Evolutionary conservation across 129 eudicot species (phyloP), one percentile per base, ranked within the genome.

Genomic region (Flaveria sonorensis): DNA sequence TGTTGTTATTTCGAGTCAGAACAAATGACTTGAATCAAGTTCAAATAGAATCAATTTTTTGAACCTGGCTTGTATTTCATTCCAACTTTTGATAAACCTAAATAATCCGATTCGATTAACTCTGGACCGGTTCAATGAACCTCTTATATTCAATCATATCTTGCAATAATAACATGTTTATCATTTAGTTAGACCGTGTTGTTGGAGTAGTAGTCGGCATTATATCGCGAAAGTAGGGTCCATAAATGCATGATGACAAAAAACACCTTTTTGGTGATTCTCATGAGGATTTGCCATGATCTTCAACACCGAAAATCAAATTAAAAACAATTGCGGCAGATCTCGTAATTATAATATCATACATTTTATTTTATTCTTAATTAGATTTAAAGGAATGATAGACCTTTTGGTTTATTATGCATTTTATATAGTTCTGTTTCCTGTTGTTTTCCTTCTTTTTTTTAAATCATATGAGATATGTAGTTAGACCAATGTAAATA

Each of bases 181-280:
- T 46, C 6, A 46, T 28, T 28, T 28, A 3, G 40, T 63, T 30
- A 6, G n/a, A 53, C 23, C 45, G 12, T 19, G 10, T 77, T 68
- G 62, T 39, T 23, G 19, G 50, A 50, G 66, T 21, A 11, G 72
- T 47, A 19, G 83, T 23, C 11, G n/a, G 57, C 71, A 32, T 72
- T 12, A 39, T 62, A 16, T 6, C 10, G 20, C 28, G 56, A 40
- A 52, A 20, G 74, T 52, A 59, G 77, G 39, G 26, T 26, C 15
- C 36, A 43, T 55, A 30, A 26, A 28, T 45, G 42, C 79, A 32
- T 64, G 50, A 53, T 12, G 84, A 81, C 80, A 81, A 81, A 75
- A 53, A 73, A 15, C 1, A 16, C 79, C 75, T 80, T 80, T 80
- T 80, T 66, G 57, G 70, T 21, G 75, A 74, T 73, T 14, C 69